A percentile compares a stretch with the other conserved stretches of the same genome.
Conservation (phyloP, 1,284 basidiomycete genomes). For the Coniferiporia sulphurascens region DNA sequence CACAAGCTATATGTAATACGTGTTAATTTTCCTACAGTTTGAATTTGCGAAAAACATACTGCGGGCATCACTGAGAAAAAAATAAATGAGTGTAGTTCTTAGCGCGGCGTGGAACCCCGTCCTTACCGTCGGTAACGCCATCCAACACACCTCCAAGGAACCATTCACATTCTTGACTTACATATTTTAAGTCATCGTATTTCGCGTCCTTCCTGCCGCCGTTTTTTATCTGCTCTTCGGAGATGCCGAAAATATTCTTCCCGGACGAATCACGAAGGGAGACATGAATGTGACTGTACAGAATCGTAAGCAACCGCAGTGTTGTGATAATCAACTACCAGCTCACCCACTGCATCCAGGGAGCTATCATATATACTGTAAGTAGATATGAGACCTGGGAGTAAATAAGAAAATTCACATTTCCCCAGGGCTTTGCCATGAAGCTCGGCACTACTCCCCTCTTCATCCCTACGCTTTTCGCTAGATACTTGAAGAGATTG, state of each 20-base stretch:
- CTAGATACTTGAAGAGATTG: slow-evolving; percentile 86
- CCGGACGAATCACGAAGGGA: slow-evolving; percentile 72
- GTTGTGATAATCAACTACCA: not conserved
- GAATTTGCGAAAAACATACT: slow-evolving; percentile 31
- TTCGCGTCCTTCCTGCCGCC: slow-evolving; percentile 67
- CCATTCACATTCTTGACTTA: slow-evolving; percentile 84
- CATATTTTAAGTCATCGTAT: slow-evolving; percentile 77
- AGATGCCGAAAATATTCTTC: slow-evolving; percentile 75
- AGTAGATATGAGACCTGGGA: not conserved
- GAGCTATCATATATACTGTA: slow-evolving; percentile 43
- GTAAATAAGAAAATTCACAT: slow-evolving; percentile 46
- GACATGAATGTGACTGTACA: slow-evolving; percentile 81
- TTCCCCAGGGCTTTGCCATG: slow-evolving; percentile 96
- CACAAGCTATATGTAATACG: slow-evolving; percentile 53
- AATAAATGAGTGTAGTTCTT: not conserved
- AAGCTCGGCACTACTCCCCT: slow-evolving; percentile 89
- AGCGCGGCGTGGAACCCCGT: not conserved
- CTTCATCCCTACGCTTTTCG: slow-evolving; percentile 90
- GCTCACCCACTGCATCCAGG: slow-evolving; percentile 87
- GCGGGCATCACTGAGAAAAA: slow-evolving; percentile 54
- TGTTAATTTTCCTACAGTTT: not conserved
- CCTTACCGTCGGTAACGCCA: slow-evolving; percentile 81
- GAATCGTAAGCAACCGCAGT: not conserved
- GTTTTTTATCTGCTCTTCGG: slow-evolving; percentile 50
- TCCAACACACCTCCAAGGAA: slow-evolving; percentile 90